A percentile compares a stretch with the other conserved stretches of the same genome.
Conservation (phyloP, 2,329 filamentous ascomycete genomes). For the Neonectria hederae region DNA sequence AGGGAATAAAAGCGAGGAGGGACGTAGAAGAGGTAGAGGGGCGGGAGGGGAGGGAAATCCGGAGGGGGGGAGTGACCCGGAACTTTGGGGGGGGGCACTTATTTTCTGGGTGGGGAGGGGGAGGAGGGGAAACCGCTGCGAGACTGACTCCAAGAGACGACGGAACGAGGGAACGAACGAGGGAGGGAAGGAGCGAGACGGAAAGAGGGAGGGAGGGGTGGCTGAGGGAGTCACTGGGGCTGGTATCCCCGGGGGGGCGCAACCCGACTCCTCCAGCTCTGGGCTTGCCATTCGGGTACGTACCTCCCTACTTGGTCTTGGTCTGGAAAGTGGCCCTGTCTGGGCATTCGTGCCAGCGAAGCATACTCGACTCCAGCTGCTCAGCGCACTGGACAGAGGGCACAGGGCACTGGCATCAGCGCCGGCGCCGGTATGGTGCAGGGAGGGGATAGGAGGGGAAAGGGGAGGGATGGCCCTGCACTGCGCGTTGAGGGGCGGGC, state of each 20-base stretch:
- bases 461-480: not conserved
- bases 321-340: conserved; percentile 33
- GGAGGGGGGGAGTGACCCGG: conserved; percentile 39
- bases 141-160: conserved; percentile 30
- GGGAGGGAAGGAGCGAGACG: conserved; percentile 26
- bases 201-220: conserved; percentile 41
- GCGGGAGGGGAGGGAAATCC: conserved; percentile 42
- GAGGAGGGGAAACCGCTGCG: conserved; percentile 39
- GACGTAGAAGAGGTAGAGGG: conserved; percentile 41
- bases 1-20: conserved; percentile 43
- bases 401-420: conserved; percentile 16
- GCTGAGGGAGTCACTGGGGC: conserved; percentile 41
- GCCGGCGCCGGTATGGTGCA: conserved; percentile 12
- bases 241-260: conserved; percentile 27
- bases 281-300: conserved; percentile 1
- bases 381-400: conserved; percentile 20
- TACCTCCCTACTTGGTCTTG: conserved; percentile 3
- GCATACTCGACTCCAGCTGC: conserved; percentile 18
- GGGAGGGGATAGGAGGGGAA: not conserved
- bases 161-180: conserved; percentile 29
- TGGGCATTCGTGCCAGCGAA: conserved; percentile 44
- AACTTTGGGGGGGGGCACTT: conserved; percentile 36
- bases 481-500: not conserved
- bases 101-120: conserved; percentile 41
- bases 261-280: not conserved